These are phyloP conservation scores for Lobosporangium transversale DNA, from an alignment of 192 early-diverging fungal species.

Conservation along the genomic window DNA sequence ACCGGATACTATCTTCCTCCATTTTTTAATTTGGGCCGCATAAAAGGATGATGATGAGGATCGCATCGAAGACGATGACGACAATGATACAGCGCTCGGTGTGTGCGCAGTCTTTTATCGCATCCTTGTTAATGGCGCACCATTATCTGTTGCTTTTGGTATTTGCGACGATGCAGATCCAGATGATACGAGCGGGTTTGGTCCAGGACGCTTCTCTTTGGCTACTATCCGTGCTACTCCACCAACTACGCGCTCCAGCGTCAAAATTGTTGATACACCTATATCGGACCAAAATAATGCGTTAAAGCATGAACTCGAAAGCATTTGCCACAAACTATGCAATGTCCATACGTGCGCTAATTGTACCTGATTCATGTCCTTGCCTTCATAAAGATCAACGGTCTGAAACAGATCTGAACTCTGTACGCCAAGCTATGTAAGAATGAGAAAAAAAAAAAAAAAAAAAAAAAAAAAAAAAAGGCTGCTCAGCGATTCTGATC, in stretches of 20 bases:
- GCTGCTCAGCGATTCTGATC: too few species aligned
- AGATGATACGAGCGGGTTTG: constrained; percentile 23
- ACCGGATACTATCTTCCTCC: constrained; percentile 49
- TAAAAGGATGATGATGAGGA: constrained; percentile 38
- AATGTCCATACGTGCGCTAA: too few species aligned
- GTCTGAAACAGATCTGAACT: constrained; percentile 83
- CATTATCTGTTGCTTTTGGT: background rate
- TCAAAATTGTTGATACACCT: constrained; percentile 79
- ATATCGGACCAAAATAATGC: too few species aligned
- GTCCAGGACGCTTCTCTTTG: constrained; percentile 43
- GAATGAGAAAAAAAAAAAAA: background rate
- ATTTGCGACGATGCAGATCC: constrained; percentile 22
- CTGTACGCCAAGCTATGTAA: constrained; percentile 70
- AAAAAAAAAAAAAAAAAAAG: constrained; percentile 5
- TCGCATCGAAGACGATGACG: constrained; percentile 43
- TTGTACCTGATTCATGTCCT: constrained; percentile 73
- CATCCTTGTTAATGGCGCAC: constrained; percentile 28
- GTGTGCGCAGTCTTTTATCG: constrained; percentile 40
- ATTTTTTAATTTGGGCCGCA: constrained; percentile 37
- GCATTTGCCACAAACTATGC: too few species aligned
- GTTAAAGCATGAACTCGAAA: too few species aligned
- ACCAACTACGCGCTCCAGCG: constrained; percentile 70
- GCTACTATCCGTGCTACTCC: constrained; percentile 35
- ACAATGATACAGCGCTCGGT: constrained; percentile 15
- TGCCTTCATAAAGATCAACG: constrained; percentile 82